Evolutionary conservation across 208 protist genomes (phyloP).

Genomic region (Lotmaria passim): DNA sequence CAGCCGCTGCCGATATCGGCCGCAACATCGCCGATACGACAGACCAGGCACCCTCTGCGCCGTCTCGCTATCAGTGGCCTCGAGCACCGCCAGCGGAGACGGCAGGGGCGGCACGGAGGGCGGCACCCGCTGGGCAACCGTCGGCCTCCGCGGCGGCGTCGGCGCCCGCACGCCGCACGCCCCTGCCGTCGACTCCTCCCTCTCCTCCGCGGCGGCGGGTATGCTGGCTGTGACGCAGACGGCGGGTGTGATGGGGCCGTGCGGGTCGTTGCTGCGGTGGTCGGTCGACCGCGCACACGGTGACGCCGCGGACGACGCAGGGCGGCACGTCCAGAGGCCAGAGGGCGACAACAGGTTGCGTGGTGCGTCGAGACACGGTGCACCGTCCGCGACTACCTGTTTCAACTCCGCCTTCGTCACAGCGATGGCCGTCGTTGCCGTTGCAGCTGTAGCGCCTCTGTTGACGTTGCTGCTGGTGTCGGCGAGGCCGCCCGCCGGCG

Average conservation of each 20-base stretch:
- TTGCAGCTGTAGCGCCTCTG: neutral
- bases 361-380: too few species aligned
- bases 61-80: neutral
- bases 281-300: too few species aligned
- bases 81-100: neutral
- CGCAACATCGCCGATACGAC: constrained; percentile 8
- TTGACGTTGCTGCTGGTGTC: neutral
- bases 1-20: constrained; percentile 1
- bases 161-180: neutral
- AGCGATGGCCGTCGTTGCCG: neutral
- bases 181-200: too few species aligned
- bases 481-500: neutral
- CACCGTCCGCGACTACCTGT: too few species aligned
- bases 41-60: constrained; percentile 13
- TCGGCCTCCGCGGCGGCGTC: neutral
- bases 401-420: neutral
- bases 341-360: too few species aligned
- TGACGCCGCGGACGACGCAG: too few species aligned
- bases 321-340: too few species aligned
- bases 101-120: neutral
- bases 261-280: too few species aligned
- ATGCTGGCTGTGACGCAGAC: too few species aligned
- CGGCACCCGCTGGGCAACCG: neutral
- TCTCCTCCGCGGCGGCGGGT: too few species aligned
- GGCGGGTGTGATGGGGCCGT: too few species aligned